Percentiles rank a stretch among this genome's conserved stretches.
These are phyloP conservation scores for Lagerstroemia fauriei DNA, from an alignment of 441 rosid genomes.

Conservation along the genomic window DNA sequence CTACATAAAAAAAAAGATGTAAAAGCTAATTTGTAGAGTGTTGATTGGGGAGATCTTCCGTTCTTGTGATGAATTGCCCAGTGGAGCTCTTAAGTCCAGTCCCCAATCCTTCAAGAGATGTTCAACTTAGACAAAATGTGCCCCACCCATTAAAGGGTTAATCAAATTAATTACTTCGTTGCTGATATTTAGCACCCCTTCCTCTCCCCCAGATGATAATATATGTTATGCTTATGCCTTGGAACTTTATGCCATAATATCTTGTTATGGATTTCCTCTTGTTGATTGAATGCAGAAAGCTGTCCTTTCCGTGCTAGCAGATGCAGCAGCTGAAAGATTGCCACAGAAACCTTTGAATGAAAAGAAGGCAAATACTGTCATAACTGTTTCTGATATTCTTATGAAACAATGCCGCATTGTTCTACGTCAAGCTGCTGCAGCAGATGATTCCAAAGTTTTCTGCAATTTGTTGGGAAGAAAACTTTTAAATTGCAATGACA, in stretches of 20 bases:
- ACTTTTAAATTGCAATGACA: conserved; percentile 63
- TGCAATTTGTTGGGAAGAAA: conserved; percentile 90
- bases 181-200: not conserved
- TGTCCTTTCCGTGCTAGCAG: conserved; percentile 86
- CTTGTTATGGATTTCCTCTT: conserved; percentile 4
- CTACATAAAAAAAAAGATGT: too few species aligned
- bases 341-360: conserved; percentile 55
- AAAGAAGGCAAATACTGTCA: conserved; percentile 54
- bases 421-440: conserved; percentile 78
- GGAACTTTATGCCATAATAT: not conserved
- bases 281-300: conserved; percentile 85
- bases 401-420: conserved; percentile 91
- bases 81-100: too few species aligned
- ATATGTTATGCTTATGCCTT: not conserved
- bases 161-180: not conserved
- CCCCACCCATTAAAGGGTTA: too few species aligned
- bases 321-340: conserved; percentile 52
- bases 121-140: too few species aligned
- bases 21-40: too few species aligned
- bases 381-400: conserved; percentile 68
- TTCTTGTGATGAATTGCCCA: too few species aligned
- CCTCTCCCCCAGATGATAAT: not conserved
- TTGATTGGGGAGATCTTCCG: too few species aligned
- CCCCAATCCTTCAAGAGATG: too few species aligned
- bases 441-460: conserved; percentile 78